Percentiles rank a stretch among this genome's conserved stretches.
phyloP scores from a whole-genome alignment of 371 early-diverging fungal species.

The Circinella umbellata region DNA sequence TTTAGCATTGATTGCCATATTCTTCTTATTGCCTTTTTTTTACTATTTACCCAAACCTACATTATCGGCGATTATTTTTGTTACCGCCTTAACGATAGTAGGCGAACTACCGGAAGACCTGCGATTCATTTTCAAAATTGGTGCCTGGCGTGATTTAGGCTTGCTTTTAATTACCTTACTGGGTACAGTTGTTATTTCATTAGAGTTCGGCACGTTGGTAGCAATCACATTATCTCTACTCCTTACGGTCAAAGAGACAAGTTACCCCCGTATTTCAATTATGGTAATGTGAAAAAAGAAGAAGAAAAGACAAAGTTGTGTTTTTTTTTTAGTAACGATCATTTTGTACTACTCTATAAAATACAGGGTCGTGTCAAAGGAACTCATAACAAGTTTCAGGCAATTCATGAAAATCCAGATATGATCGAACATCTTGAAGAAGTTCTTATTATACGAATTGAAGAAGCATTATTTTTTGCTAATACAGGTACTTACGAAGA shows the following conservation, averaged over 20 bases:
- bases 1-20: conserved; percentile 77
- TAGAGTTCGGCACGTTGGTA: conserved; percentile 91
- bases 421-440: conserved; percentile 78
- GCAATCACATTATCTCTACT: conserved; percentile 86
- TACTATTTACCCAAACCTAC: conserved; percentile 88
- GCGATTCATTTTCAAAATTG: conserved; percentile 78
- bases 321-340: background rate
- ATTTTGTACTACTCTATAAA: background rate
- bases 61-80: conserved; percentile 83
- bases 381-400: conserved; percentile 47
- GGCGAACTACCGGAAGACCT: conserved; percentile 82
- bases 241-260: conserved; percentile 90
- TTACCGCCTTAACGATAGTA: conserved; percentile 84
- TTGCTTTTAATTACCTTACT: conserved; percentile 82
- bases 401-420: conserved; percentile 67
- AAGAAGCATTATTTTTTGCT: conserved; percentile 93
- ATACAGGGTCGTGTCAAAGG: conserved; percentile 51
- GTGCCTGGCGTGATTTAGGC: conserved; percentile 87
- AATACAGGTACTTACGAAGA: conserved; percentile 67
- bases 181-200: conserved; percentile 81
- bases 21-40: conserved; percentile 81
- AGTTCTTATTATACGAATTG: conserved; percentile 83
- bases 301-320: background rate
- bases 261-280: conserved; percentile 80
- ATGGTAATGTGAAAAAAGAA: conserved; percentile 50